phyloP scores from a whole-genome alignment of 2,329 filamentous ascomycete species.

The Aspergillus glaucus region DNA sequence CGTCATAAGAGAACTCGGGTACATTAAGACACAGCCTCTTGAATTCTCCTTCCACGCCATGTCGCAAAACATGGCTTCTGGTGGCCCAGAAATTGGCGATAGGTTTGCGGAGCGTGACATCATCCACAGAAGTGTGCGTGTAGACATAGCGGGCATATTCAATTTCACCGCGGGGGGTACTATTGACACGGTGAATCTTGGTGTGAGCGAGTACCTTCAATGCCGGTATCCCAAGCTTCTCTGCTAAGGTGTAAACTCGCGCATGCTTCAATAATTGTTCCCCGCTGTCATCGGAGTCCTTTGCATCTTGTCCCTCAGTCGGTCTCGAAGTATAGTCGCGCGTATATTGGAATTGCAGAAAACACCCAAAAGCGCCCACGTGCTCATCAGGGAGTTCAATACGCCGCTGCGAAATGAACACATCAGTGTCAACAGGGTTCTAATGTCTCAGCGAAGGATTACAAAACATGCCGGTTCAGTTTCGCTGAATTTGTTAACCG shows the following conservation, averaged over 20 bases:
- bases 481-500: conserved; percentile 56
- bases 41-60: conserved; percentile 84
- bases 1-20: conserved; percentile 88
- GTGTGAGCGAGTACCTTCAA: conserved; percentile 73
- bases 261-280: conserved; percentile 82
- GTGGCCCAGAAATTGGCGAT: conserved; percentile 89
- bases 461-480: conserved; percentile 51
- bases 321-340: conserved; percentile 73
- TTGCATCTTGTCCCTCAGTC: conserved; percentile 56
- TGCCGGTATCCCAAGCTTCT: conserved; percentile 62
- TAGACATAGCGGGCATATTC: conserved; percentile 89
- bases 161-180: conserved; percentile 83
- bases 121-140: conserved; percentile 62
- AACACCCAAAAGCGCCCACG: conserved; percentile 67
- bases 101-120: conserved; percentile 68
- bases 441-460: conserved; percentile 7
- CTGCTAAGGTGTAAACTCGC: conserved; percentile 79
- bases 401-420: conserved; percentile 47
- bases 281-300: conserved; percentile 67
- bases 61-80: conserved; percentile 69
- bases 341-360: conserved; percentile 79
- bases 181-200: conserved; percentile 89
- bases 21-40: conserved; percentile 77
- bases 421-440: conserved; percentile 1
- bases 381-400: conserved; percentile 64